Percentiles rank a stretch among this genome's conserved stretches.
Evolutionary conservation across 192 early-diverging fungal species (phyloP).

Genomic region (Entomortierella beljakovae): DNA sequence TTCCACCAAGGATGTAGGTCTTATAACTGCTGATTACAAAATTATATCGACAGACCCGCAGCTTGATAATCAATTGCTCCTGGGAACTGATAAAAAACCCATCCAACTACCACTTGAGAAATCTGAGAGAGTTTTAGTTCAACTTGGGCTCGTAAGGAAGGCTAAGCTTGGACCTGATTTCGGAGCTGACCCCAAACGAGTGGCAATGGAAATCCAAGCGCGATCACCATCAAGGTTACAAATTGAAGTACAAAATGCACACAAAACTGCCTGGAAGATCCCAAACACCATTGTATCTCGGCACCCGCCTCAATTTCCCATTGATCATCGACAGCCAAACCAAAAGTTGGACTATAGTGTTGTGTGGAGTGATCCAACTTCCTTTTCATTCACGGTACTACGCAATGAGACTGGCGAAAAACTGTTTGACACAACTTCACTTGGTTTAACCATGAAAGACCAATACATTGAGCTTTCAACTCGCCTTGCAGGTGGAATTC

Average conservation of each 20-base stretch:
- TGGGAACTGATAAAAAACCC: neutral
- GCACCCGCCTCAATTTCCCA: neutral
- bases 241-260: slow-evolving; percentile 22
- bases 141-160: slow-evolving; percentile 10
- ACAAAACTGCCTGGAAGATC: slow-evolving; percentile 10
- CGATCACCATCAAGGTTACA: slow-evolving; percentile 11
- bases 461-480: slow-evolving; percentile 74
- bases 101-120: neutral
- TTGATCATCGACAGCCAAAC: neutral
- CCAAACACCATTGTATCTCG: slow-evolving; percentile 19
- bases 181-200: slow-evolving; percentile 14
- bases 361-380: slow-evolving; percentile 17
- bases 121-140: neutral
- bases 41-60: neutral
- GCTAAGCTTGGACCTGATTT: slow-evolving; percentile 6
- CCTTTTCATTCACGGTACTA: slow-evolving; percentile 54
- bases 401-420: slow-evolving; percentile 49
- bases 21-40: slow-evolving; percentile 14
- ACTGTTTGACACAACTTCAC: slow-evolving; percentile 49
- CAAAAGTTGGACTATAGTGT: slow-evolving; percentile 13
- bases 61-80: neutral
- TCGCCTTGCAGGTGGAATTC: slow-evolving; percentile 37
- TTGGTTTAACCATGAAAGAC: slow-evolving; percentile 57
- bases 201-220: slow-evolving; percentile 1
- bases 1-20: neutral